These are phyloP conservation scores for Castanea mollissima DNA, from an alignment of 306 rosid genomes.

Conservation along the genomic window DNA sequence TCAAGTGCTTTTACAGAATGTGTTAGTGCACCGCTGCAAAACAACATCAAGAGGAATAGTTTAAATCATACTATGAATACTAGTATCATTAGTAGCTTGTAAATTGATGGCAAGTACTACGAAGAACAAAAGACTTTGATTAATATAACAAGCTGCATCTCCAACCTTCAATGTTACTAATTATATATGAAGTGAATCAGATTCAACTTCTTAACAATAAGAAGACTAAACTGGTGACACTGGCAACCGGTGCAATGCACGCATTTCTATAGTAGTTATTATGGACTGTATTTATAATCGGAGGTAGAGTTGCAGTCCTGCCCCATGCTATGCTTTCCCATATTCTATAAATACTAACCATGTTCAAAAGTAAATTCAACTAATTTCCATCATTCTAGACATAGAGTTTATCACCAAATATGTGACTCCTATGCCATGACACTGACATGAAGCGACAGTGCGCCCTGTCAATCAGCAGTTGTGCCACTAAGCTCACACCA, in stretches of 20 bases:
- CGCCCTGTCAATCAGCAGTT: background rate
- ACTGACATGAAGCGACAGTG: background rate
- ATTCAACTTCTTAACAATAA: background rate
- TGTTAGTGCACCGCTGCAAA: constrained; percentile 85
- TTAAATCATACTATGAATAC: background rate
- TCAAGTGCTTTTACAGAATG: constrained; percentile 96
- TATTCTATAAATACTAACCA: background rate
- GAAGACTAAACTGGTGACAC: background rate
- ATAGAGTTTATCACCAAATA: background rate
- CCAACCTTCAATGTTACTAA: background rate
- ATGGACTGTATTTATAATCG: background rate
- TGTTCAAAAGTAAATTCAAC: too few species aligned
- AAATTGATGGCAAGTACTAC: background rate
- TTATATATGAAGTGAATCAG: background rate
- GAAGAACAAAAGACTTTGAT: background rate
- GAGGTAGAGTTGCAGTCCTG: background rate
- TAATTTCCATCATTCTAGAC: background rate
- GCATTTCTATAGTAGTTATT: background rate
- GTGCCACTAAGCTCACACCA: background rate
- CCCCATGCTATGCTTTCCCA: background rate
- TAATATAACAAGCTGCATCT: background rate
- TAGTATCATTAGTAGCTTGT: background rate
- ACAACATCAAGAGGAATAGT: background rate
- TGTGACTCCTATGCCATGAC: background rate
- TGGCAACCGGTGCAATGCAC: background rate